Evolutionary conservation across 1,284 basidiomycete species (phyloP).

Genomic region (Tilletiaria anomala): DNA sequence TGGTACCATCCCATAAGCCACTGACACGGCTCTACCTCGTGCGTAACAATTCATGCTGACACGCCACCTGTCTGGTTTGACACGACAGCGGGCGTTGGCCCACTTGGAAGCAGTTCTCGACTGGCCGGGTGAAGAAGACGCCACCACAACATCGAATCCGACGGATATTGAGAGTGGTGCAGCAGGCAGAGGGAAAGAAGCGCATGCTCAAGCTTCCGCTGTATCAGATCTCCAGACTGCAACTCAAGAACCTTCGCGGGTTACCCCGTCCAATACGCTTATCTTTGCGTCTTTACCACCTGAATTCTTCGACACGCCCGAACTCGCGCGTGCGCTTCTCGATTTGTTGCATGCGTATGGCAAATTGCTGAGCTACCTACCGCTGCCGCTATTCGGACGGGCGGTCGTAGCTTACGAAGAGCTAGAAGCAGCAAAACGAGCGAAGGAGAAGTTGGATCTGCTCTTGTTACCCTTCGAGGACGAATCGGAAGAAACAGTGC

Average conservation of each 20-base stretch:
- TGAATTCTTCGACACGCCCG: slow-evolving; percentile 18
- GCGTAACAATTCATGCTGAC: too few relatives aligned
- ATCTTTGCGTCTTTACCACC: slow-evolving; percentile 27
- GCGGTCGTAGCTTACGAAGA: slow-evolving; percentile 23
- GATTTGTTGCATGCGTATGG: slow-evolving; percentile 31
- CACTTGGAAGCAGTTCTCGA: too few relatives aligned
- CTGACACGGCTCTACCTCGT: too few relatives aligned
- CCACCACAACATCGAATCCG: too few relatives aligned
- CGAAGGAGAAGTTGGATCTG: slow-evolving; percentile 24
- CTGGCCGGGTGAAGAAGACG: too few relatives aligned
- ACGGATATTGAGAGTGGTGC: too few relatives aligned
- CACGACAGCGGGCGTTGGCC: too few relatives aligned
- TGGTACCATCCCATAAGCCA: too few relatives aligned
- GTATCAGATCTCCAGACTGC: background rate
- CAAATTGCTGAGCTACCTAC: slow-evolving; percentile 23
- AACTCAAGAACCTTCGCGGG: background rate
- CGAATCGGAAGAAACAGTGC: slow-evolving; percentile 4
- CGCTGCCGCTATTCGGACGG: slow-evolving; percentile 23
- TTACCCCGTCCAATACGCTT: slow-evolving; percentile 28
- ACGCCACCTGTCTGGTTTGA: too few relatives aligned
- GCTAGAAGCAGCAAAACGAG: slow-evolving; percentile 11
- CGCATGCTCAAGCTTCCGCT: background rate
- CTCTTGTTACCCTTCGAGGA: slow-evolving; percentile 22
- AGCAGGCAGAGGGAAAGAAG: background rate
- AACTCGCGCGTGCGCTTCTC: slow-evolving; percentile 14